phyloP scores from a whole-genome alignment of 352 stramenopile species.

The Globisporangium cylindrosporum region DNA sequence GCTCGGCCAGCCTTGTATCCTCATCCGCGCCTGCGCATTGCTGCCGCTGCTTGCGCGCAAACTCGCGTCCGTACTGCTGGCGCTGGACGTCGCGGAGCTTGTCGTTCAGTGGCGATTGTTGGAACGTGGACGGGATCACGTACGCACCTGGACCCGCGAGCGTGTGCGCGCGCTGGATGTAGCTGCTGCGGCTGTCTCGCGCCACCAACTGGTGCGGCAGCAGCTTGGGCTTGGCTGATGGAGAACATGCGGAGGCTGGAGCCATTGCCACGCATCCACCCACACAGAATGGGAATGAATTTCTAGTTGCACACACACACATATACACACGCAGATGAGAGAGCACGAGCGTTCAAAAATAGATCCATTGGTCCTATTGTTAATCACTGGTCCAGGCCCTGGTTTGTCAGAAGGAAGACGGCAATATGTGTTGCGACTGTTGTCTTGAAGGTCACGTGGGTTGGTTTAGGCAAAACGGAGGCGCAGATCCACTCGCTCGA shows the following conservation, averaged over 20 bases:
- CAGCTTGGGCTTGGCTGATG: constrained; percentile 5
- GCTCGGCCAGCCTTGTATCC: constrained; percentile 5
- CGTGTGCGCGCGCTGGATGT: constrained; percentile 49
- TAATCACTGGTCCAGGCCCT: too few species aligned
- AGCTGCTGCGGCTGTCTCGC: constrained; percentile 33
- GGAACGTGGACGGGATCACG: constrained; percentile 57
- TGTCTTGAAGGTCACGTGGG: too few species aligned
- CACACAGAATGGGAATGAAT: not conserved
- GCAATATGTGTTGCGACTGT: not conserved
- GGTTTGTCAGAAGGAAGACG: too few species aligned
- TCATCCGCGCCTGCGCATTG: not conserved
- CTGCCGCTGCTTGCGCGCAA: constrained; percentile 23
- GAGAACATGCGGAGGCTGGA: not conserved
- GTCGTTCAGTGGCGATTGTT: constrained; percentile 27
- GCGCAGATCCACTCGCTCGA: not conserved
- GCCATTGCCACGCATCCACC: not conserved
- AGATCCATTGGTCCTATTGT: not conserved
- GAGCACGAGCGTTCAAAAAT: not conserved
- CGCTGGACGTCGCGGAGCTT: constrained; percentile 44
- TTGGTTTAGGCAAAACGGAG: not conserved
- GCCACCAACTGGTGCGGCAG: constrained; percentile 29
- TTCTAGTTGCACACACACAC: too few species aligned
- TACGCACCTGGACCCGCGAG: constrained; percentile 52
- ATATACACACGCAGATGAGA: not conserved
- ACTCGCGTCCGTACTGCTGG: constrained; percentile 52